These are phyloP conservation scores for Trichoderma simmonsii DNA, from an alignment of 2,329 filamentous ascomycete species.

Conservation along the genomic window DNA sequence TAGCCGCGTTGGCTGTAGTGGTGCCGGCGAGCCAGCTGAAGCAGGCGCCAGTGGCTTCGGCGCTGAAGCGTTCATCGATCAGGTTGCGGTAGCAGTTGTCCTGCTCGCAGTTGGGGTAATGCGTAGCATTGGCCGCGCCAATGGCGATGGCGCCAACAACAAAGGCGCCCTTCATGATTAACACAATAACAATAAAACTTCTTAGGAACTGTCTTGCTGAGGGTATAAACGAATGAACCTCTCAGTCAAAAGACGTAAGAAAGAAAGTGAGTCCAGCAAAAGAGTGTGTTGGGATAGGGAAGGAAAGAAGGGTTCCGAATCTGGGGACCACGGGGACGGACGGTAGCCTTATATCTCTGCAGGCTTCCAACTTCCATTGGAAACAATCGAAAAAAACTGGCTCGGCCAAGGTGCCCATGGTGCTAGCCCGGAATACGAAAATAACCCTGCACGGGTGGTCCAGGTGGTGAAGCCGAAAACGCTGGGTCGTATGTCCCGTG, in stretches of 20 bases:
- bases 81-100: conserved; percentile 39
- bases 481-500: conserved; percentile 7
- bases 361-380: conserved; percentile 9
- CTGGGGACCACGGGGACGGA: conserved; percentile 12
- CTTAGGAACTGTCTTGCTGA: conserved; percentile 11
- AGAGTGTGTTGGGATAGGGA: conserved; percentile 19
- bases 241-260: conserved; percentile 6
- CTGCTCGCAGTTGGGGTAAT: conserved; percentile 30
- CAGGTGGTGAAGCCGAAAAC: conserved; percentile 10
- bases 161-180: conserved; percentile 34
- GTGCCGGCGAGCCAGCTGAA: conserved; percentile 31
- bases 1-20: conserved; percentile 27
- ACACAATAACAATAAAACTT: conserved; percentile 3
- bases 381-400: not conserved
- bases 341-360: conserved; percentile 20
- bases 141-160: conserved; percentile 34
- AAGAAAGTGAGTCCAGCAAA: conserved; percentile 16
- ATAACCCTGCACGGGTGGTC: conserved; percentile 19
- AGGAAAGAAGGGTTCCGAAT: conserved; percentile 4
- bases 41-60: conserved; percentile 33
- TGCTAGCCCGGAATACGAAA: conserved; percentile 23
- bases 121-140: conserved; percentile 28
- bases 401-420: conserved; percentile 1
- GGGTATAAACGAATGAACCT: conserved; percentile 18
- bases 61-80: conserved; percentile 32